These are phyloP conservation scores for Collybiopsis luxurians DNA, from an alignment of 768 basidiomycete genomes.

Conservation along the genomic window DNA sequence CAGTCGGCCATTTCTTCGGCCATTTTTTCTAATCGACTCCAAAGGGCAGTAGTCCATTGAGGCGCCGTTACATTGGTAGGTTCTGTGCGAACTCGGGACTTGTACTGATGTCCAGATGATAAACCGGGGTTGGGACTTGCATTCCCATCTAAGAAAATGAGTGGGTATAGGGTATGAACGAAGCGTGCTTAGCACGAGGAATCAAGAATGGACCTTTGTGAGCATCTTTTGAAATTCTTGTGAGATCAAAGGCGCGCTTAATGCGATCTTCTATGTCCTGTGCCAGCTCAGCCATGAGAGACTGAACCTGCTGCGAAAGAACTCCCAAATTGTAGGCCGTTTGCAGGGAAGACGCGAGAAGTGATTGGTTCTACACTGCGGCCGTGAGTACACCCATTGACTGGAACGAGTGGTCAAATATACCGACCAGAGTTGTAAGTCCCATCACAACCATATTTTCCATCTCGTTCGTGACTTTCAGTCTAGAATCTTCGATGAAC, in stretches of 20 bases:
- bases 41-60: conserved; percentile 81
- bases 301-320: conserved; percentile 78
- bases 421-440: conserved; percentile 68
- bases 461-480: conserved; percentile 81
- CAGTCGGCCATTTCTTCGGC: conserved; percentile 87
- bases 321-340: conserved; percentile 91
- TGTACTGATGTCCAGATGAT: conserved; percentile 46
- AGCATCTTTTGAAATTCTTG: conserved; percentile 85
- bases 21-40: conserved; percentile 77
- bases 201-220: conserved; percentile 56
- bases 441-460: conserved; percentile 85
- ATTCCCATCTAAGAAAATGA: background rate
- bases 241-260: conserved; percentile 79
- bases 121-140: conserved; percentile 2
- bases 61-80: conserved; percentile 87
- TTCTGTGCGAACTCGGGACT: conserved; percentile 84
- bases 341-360: conserved; percentile 91
- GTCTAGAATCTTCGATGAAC: conserved; percentile 68
- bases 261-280: conserved; percentile 83
- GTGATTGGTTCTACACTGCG: conserved; percentile 71
- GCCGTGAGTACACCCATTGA: conserved; percentile 8
- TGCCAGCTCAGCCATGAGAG: conserved; percentile 74
- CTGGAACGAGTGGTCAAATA: conserved; percentile 1
- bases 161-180: conserved; percentile 10
- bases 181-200: background rate